Base-by-base conservation (phyloP, 345 rosid genomes). In the Laguncularia racemosa region DNA sequence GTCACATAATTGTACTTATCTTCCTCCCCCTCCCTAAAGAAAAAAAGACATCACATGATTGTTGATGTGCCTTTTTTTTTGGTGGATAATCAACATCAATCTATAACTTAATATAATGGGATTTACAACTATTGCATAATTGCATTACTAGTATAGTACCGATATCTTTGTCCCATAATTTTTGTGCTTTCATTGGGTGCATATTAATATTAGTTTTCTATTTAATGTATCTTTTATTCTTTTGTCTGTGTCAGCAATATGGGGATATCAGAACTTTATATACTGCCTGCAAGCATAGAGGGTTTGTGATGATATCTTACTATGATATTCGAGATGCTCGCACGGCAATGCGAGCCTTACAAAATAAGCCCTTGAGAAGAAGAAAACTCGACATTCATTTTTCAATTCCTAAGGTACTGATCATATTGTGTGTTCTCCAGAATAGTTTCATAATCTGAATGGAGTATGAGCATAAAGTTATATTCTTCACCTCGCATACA, bases 301-400 rank as follows among this genome's bases (percentile, higher is more conserved):
- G 98, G 16, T 91, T 91, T 77, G 96, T 91, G 61, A 91, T 91
- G 95, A 88, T 91, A 78, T 88, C 96, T 16, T 91, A 91, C 71
- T 91, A 88, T 59, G 96, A 91, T 61, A 91, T 91, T 52, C 79
- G 98, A 68, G 92, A 80, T 75, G 95, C 95, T 55, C 92, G 92
- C 66, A 80, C 83, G 20, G 98, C 98, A 50, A 91, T 88, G 96
- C 85, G 88, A 53, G 87, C 92, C 5, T 73, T 91, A 55, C 95
- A 91, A 73, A 85, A 85, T 75, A 91, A 85, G 64, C 95, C 95
- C 17, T 74, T 91, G 55, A 76, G 98, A 60, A 78, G 92, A 64
- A 82, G 98, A 62, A 91, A 88, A 71, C 63, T 91, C 53, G 98
- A 91, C 67, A 88, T 91, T 66, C 98, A 91, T 74, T 91, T 88